Evolutionary conservation across 1,284 basidiomycete species (phyloP).

Genomic region (Pholiota adiposa): DNA sequence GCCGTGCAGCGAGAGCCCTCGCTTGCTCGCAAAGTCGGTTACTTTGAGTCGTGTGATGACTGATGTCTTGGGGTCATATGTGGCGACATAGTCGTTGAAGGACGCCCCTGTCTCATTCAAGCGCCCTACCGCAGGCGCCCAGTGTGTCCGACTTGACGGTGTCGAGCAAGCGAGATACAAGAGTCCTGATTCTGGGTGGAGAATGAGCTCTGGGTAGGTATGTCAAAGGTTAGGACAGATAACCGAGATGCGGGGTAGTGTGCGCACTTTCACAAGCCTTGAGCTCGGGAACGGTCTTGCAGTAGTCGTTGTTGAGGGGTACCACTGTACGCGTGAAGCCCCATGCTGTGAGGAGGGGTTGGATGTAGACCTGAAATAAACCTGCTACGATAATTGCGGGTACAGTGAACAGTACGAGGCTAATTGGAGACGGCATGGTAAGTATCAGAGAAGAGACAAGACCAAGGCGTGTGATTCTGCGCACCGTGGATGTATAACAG

Average conservation of each 20-base stretch:
- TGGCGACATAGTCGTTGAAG: slow-evolving; percentile 63
- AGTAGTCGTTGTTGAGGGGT: slow-evolving; percentile 49
- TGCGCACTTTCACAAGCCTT: slow-evolving; percentile 68
- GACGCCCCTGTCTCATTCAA: slow-evolving; percentile 51
- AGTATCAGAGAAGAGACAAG: not conserved
- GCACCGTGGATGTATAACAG: not conserved
- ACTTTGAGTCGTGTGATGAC: slow-evolving; percentile 51
- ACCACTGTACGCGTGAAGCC: slow-evolving; percentile 37
- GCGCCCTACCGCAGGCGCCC: slow-evolving; percentile 54
- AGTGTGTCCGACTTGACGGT: slow-evolving; percentile 50
- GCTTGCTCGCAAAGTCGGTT: slow-evolving; percentile 38
- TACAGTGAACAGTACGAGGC: not conserved
- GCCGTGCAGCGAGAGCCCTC: slow-evolving; percentile 66
- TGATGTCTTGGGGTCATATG: slow-evolving; percentile 55
- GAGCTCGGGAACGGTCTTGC: slow-evolving; percentile 52
- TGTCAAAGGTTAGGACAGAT: not conserved
- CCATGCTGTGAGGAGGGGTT: slow-evolving; percentile 4
- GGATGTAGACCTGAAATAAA: slow-evolving; percentile 4
- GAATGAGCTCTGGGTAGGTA: slow-evolving; percentile 30
- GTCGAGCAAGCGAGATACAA: slow-evolving; percentile 77
- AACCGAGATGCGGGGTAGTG: not conserved
- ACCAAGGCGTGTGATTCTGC: not conserved
- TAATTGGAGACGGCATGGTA: not conserved
- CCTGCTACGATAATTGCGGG: not conserved
- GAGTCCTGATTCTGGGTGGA: slow-evolving; percentile 50